Conservation (phyloP, 1,139 yeast genomes). For the Pneumocystis canis region DNA sequence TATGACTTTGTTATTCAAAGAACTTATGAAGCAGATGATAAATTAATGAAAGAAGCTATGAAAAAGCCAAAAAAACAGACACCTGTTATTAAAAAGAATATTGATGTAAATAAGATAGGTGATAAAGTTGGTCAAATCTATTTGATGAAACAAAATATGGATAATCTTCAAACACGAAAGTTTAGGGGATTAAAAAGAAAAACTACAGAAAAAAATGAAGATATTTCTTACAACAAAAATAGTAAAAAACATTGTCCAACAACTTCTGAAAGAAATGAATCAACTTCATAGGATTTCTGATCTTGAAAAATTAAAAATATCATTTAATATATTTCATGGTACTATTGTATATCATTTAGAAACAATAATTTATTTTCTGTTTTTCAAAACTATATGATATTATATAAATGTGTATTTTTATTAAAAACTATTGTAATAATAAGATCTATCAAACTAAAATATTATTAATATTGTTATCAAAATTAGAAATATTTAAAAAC, state of each 20-base stretch:
- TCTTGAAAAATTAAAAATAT: no score
- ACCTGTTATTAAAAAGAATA: constrained; percentile 75
- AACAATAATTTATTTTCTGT: no score
- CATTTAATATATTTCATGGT: no score
- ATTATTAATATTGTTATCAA: no score
- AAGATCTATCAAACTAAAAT: no score
- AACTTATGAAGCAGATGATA: constrained; percentile 69
- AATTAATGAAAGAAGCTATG: constrained; percentile 78
- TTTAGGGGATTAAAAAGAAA: constrained; percentile 92
- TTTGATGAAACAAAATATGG: constrained; percentile 87
- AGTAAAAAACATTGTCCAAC: neutral
- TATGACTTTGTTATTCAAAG: constrained; percentile 87
- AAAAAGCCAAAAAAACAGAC: constrained; percentile 70
- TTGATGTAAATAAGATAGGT: constrained; percentile 77
- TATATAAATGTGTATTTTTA: no score
- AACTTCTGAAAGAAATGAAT: neutral
- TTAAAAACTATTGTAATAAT: no score
- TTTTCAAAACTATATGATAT: no score
- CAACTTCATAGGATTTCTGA: no score
- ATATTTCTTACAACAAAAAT: constrained; percentile 27
- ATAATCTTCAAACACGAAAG: constrained; percentile 85
- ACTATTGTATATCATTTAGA: no score
- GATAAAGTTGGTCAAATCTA: constrained; percentile 94
- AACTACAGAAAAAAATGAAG: constrained; percentile 59
- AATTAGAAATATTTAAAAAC: no score